These are phyloP conservation scores for Pyronema domesticum DNA, from an alignment of 495 filamentous ascomycete genomes.

Conservation along the genomic window DNA sequence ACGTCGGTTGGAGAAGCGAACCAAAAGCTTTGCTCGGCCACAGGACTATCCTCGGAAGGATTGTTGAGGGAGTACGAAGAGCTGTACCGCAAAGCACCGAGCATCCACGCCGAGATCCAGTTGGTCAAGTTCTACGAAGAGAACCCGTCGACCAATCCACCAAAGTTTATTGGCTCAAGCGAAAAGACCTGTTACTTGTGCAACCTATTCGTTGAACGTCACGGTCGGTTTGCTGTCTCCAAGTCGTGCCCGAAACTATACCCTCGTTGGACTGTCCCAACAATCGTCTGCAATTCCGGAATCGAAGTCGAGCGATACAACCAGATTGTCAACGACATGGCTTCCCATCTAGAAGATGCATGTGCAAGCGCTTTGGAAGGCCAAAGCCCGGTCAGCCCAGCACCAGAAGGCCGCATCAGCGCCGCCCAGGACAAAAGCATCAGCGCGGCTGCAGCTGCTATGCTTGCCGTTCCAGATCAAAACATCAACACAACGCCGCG, in stretches of 20 bases:
- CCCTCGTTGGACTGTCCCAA: slow-evolving; percentile 20
- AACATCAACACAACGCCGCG: too few relatives aligned
- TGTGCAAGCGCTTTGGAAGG: slow-evolving; percentile 8
- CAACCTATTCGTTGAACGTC: slow-evolving; percentile 19
- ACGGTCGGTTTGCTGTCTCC: slow-evolving; percentile 18
- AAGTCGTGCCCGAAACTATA: slow-evolving; percentile 19
- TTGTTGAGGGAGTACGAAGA: slow-evolving; percentile 15
- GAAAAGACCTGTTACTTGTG: slow-evolving; percentile 24
- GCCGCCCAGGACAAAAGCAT: too few relatives aligned
- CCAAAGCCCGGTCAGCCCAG: not conserved
- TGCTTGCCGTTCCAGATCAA: too few relatives aligned
- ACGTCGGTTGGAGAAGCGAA: slow-evolving; percentile 13
- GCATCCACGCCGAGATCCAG: slow-evolving; percentile 23
- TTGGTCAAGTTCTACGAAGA: slow-evolving; percentile 24
- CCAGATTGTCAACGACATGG: slow-evolving; percentile 21
- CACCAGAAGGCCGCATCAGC: not conserved
- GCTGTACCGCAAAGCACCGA: slow-evolving; percentile 12
- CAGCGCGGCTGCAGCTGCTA: too few relatives aligned
- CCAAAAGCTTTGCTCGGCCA: slow-evolving; percentile 11
- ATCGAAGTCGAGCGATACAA: slow-evolving; percentile 12
- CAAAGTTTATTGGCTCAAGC: slow-evolving; percentile 21
- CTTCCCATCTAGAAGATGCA: slow-evolving; percentile 16
- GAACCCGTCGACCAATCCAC: slow-evolving; percentile 12
- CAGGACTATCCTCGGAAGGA: slow-evolving; percentile 8
- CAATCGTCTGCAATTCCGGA: slow-evolving; percentile 15